phyloP scores from a whole-genome alignment of 148 eudicot species.

The Fagopyrum tataricum region DNA sequence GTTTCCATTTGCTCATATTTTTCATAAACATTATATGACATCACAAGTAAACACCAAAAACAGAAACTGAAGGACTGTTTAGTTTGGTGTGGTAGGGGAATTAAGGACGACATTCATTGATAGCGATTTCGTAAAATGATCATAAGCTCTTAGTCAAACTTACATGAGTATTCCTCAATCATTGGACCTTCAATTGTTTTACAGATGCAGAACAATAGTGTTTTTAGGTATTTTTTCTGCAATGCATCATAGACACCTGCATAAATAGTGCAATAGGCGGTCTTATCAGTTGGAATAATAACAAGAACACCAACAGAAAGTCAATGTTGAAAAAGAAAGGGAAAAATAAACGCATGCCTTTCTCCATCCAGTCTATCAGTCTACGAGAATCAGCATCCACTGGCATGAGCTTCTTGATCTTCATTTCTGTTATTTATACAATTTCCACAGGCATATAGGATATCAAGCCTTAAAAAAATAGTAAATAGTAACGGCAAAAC shows the following conservation, averaged over 20 bases:
- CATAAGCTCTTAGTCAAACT: slow-evolving; percentile 14
- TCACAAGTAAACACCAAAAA: not conserved
- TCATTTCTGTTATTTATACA: slow-evolving; percentile 54
- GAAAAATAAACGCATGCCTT: slow-evolving; percentile 37
- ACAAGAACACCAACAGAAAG: not conserved
- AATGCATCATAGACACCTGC: slow-evolving; percentile 95
- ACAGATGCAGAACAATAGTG: slow-evolving; percentile 76
- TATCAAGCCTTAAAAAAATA: not conserved
- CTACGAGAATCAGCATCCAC: slow-evolving; percentile 84
- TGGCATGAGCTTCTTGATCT: slow-evolving; percentile 97
- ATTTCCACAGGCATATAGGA: not conserved
- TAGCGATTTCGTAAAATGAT: not conserved
- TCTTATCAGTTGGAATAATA: slow-evolving; percentile 1
- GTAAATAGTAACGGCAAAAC: not conserved
- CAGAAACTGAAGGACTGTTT: not conserved
- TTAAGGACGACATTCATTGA: not conserved
- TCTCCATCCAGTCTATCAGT: slow-evolving; percentile 98
- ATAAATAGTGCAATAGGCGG: slow-evolving; percentile 1
- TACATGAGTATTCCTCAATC: slow-evolving; percentile 94
- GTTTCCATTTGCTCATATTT: not conserved
- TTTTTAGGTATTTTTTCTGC: slow-evolving; percentile 81
- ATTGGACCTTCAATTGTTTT: slow-evolving; percentile 70
- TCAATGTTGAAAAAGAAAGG: not conserved
- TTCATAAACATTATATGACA: not conserved
- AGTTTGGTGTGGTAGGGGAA: not conserved